Evolutionary conservation across 768 basidiomycete genomes (phyloP).

Genomic region (Trametes meyenii): DNA sequence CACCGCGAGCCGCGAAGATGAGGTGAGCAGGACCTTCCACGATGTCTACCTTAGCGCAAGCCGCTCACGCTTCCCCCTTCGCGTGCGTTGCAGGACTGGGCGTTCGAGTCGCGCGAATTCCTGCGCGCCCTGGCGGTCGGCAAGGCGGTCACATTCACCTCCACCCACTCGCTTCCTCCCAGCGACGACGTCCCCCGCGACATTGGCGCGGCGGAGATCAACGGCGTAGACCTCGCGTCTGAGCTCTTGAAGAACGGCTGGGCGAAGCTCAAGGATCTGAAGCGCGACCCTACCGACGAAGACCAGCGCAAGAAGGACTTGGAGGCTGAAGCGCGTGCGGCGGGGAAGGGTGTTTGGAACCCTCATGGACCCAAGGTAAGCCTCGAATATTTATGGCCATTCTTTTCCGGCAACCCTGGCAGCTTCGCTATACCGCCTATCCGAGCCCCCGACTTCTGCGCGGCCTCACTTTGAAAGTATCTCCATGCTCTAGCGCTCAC

Average conservation of each 20-base stretch:
- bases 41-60: too few species aligned
- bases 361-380: conserved; percentile 72
- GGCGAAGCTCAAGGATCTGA: conserved; percentile 89
- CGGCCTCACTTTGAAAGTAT: background rate
- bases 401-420: background rate
- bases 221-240: conserved; percentile 68
- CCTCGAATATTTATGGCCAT: background rate
- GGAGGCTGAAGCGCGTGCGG: conserved; percentile 73
- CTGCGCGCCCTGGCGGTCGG: conserved; percentile 84
- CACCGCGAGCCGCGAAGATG: conserved; percentile 76
- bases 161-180: conserved; percentile 77
- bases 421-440: too few species aligned
- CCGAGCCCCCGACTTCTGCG: too few species aligned
- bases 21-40: conserved; percentile 49
- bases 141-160: conserved; percentile 85
- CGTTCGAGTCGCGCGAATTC: conserved; percentile 93
- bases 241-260: conserved; percentile 90
- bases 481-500: background rate
- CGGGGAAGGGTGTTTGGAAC: conserved; percentile 87
- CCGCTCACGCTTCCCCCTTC: background rate
- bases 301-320: conserved; percentile 71
- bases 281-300: conserved; percentile 81
- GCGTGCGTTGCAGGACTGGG: conserved; percentile 63
- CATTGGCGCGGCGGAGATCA: conserved; percentile 74
- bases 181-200: conserved; percentile 80